Evolutionary conservation across 2,329 filamentous ascomycete genomes (phyloP), one percentile per base, ranked within the genome.

Genomic region (Clarireedia sp.): DNA sequence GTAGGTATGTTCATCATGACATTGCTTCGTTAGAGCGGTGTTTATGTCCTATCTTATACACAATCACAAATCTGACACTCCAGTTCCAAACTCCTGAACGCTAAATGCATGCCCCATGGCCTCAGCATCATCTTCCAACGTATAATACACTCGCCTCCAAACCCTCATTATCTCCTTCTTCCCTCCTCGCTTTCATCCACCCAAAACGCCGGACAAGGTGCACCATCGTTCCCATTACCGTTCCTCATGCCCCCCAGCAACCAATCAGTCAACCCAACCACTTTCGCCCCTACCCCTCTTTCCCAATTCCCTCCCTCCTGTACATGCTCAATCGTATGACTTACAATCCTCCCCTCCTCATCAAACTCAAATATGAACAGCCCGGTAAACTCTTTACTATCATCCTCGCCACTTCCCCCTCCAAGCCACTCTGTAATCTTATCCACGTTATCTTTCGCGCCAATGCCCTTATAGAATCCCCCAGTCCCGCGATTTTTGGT

Each of bases 341-440:
- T 90, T 48, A 87, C 72, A 37, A 99, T 83, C 60, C 90, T 79
- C 1, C 94, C 94, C 64, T 95, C 81, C 47, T 83, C 78, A 67
- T 97, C 94, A 69, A 99, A 99, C 62, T 95, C 89, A 69, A 99
- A 99, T 57, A 96, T 86, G 71, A 97, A 99, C 10, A 97, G 72
- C 0, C 94, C 94, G 1, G 85, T 89, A 64, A 97, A 97, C 66
- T 91, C 87, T 66, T 88, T 86, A 58, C 81, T 80, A 49, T 81
- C 79, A 55, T 81, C 79, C 62, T 77, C 71, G 17, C 79, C 75
- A 50, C 81, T 64, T 66, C 73, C 61, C 71, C 71, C 60, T 72
- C 73, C 59, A 64, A 69, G 49, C 63, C 64, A 78, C 40, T 75
- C 75, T 17, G 71, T 76, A 56, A 80, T 78, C 67, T 76, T 78